Evolutionary conservation across 73 alveolate species (phyloP), one percentile per base, ranked within the genome.

Genomic region (Uronychia setigera): DNA sequence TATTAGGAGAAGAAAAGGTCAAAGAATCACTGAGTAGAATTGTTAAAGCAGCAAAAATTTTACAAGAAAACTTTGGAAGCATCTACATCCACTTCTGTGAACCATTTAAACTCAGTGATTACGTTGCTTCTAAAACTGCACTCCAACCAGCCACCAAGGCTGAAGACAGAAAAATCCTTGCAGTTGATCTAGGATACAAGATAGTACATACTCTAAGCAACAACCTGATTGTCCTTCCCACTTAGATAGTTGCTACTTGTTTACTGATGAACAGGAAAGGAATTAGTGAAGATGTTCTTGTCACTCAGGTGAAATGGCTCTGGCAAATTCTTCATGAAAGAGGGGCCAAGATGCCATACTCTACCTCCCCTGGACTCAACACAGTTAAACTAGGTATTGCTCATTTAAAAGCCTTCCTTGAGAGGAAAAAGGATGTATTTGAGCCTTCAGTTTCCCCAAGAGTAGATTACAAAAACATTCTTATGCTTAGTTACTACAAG

Each of bases 1-100:
- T 96, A 32, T 75, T 92, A 29, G 99, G 99, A 0, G 98, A 93
- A 75, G 95, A 95, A 74, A 96, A 95, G 82, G 98, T 96, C 31
- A 95, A 93, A 67, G 99, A 96, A 84, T 90, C 98, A 60, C 78
- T 96, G 32, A 33, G 91, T 0, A 88, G 99, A 88, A 87, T 96
- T 33, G 82, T 96, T 26, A 85, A 85, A 35, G 98, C 98, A 1
- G 92, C 88, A 19, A 85, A 83, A 78, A 93, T 92, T 31, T 80
- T 96, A 30, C 83, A 86, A 74, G 87, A 87, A 92, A 96, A 96
- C 90, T 93, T 95, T 60, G 99, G 99, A 25, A 91, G 92, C 78
- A 95, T 96, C 32, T 85, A 93, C 30, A 60, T 96, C 19, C 94
- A 88, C 46, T 87, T 96, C 85, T 88, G 97, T 28, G 93, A 93